A percentile compares a stretch with the other conserved stretches of the same genome.
Conservation (phyloP, 352 stramenopile species). For the Thalassiosira pacifica region DNA sequence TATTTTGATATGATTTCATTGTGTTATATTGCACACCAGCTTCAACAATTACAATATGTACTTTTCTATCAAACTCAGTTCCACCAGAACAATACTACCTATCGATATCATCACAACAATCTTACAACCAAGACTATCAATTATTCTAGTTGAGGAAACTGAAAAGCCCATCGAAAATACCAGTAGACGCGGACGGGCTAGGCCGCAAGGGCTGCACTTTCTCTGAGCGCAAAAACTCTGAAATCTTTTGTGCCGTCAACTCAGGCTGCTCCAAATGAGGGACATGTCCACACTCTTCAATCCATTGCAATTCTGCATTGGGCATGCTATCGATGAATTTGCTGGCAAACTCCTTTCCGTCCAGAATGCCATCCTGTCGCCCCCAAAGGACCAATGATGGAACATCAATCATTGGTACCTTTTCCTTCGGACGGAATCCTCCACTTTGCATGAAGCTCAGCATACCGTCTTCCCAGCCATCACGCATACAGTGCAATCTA, state of each 20-base stretch:
- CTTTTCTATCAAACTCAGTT: too few relatives aligned
- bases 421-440: conserved; percentile 79
- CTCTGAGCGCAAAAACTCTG: conserved; percentile 65
- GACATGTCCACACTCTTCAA: conserved; percentile 90
- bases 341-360: conserved; percentile 83
- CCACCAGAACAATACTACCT: too few relatives aligned
- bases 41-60: too few relatives aligned
- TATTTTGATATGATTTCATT: too few relatives aligned
- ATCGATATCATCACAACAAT: too few relatives aligned
- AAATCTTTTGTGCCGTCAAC: conserved; percentile 76
- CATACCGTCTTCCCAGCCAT: conserved; percentile 83
- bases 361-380: conserved; percentile 88
- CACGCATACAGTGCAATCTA: conserved; percentile 77
- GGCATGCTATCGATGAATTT: conserved; percentile 83
- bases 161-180: conserved; percentile 27
- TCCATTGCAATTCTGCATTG: conserved; percentile 82
- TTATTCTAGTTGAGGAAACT: conserved; percentile 23
- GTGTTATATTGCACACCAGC: too few relatives aligned
- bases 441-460: conserved; percentile 86
- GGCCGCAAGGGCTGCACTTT: conserved; percentile 47
- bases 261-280: conserved; percentile 89
- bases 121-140: too few relatives aligned
- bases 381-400: conserved; percentile 87
- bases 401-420: conserved; percentile 73
- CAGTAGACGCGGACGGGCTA: not conserved